These are phyloP conservation scores for Cladorrhinum samala DNA, from an alignment of 495 filamentous ascomycete genomes.

Conservation along the genomic window DNA sequence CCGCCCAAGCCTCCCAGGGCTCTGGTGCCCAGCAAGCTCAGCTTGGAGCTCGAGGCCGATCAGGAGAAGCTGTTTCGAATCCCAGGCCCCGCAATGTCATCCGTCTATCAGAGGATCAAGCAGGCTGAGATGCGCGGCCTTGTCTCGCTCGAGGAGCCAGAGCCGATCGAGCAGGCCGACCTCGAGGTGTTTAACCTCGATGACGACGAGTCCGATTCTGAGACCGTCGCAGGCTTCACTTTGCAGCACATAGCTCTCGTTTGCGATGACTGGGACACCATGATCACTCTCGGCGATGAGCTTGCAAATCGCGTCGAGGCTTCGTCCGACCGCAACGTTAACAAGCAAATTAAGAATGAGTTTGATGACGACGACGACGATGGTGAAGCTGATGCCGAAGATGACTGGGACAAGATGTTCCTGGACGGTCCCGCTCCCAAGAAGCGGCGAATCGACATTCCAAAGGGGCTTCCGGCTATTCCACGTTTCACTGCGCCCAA, in stretches of 20 bases:
- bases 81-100: slow-evolving; percentile 40
- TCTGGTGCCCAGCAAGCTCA: slow-evolving; percentile 77
- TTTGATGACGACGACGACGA: slow-evolving; percentile 36
- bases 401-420: slow-evolving; percentile 49
- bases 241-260: slow-evolving; percentile 70
- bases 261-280: slow-evolving; percentile 75
- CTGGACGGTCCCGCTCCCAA: slow-evolving; percentile 33
- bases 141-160: slow-evolving; percentile 49
- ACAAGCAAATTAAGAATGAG: slow-evolving; percentile 25
- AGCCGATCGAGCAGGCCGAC: slow-evolving; percentile 45
- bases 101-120: slow-evolving; percentile 44
- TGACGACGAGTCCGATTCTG: slow-evolving; percentile 53
- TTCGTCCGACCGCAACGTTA: slow-evolving; percentile 13
- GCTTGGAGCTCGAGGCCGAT: slow-evolving; percentile 73
- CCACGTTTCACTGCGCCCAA: slow-evolving; percentile 35
- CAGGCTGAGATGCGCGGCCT: slow-evolving; percentile 54
- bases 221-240: slow-evolving; percentile 60
- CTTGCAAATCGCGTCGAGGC: slow-evolving; percentile 14
- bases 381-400: slow-evolving; percentile 43
- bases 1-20: slow-evolving; percentile 71
- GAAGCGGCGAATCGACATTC: slow-evolving; percentile 30
- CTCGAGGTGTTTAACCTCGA: slow-evolving; percentile 48
- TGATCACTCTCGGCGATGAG: slow-evolving; percentile 36
- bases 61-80: slow-evolving; percentile 75
- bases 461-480: slow-evolving; percentile 37